Conservation (phyloP, 1,284 basidiomycete species). For the Malassezia equina region DNA sequence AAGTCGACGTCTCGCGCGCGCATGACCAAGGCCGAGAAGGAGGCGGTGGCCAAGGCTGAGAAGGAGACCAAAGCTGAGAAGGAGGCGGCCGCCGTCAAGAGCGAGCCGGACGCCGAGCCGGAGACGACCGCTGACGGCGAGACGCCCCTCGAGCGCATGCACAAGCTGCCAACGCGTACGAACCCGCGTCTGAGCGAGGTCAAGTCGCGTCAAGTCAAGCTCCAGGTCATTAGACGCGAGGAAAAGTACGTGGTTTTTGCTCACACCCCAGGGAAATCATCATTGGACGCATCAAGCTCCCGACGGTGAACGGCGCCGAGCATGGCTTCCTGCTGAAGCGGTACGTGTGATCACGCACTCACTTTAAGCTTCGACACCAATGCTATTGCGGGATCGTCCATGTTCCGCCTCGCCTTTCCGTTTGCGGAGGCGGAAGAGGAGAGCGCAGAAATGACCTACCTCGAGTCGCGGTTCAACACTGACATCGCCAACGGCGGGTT, state of each 20-base stretch:
- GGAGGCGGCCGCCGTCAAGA: neutral
- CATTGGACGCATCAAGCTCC: constrained; percentile 85
- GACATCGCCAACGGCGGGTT: constrained; percentile 69
- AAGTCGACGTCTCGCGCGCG: neutral
- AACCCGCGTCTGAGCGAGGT: constrained; percentile 35
- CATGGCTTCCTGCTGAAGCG: constrained; percentile 32
- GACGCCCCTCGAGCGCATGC: constrained; percentile 10
- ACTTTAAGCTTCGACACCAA: constrained; percentile 95
- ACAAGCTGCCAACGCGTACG: constrained; percentile 32
- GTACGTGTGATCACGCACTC: too few species aligned
- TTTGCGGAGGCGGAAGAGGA: constrained; percentile 69
- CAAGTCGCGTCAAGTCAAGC: constrained; percentile 56
- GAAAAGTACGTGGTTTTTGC: constrained; percentile 51
- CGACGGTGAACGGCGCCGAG: constrained; percentile 54
- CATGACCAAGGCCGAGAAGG: neutral
- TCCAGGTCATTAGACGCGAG: constrained; percentile 70
- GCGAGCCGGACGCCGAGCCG: neutral
- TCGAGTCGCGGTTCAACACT: constrained; percentile 68
- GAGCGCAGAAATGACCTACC: constrained; percentile 69
- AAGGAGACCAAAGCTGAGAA: neutral
- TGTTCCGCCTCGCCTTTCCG: constrained; percentile 95
- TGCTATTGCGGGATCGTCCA: constrained; percentile 86
- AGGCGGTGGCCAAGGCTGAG: neutral
- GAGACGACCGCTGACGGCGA: neutral
- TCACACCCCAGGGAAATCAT: constrained; percentile 57